Base-by-base conservation (phyloP, 177 flowering plant genomes). In the Tripterygium wilfordii region DNA sequence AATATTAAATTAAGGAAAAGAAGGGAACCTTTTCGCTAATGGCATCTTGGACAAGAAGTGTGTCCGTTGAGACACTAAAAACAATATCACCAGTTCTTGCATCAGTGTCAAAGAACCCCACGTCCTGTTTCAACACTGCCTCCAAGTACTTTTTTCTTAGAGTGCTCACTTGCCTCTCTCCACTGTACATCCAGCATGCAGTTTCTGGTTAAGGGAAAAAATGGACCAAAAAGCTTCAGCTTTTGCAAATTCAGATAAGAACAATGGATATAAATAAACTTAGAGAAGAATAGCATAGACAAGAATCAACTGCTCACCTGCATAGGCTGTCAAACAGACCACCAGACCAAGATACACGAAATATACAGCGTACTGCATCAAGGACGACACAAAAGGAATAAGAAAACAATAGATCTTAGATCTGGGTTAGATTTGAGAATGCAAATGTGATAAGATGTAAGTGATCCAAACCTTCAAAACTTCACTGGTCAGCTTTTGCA, bases 131-230 rank as follows among this genome's bases (percentile, higher is more conserved):
- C 68, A 94, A 56, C 27, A 83, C 95, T 2, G 97, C 88, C 56
- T 85, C 95, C 58, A 94, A 64, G 61, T 94, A 94, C 66, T 70
- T 78, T 78, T 74, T 87, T 64, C 99, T 85, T 51, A 90, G 36
- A 1, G 80, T 63, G 38, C 80, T 73, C 38, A 64, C 88, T 61
- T 94, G 99, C 56, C 99, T 79, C 58, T 92, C 99, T 32, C 99
- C 99, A n/a, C 83, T 71, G 58, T 80, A 83, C 99, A 92, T 92
- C 99, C 99, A 92, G 60, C 99, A 92, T 16, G 79, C 77, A 50
- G 89, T 82, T 64, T 92, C 97, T 92, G 77, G 5, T 10, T 25
- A 4, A 26, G 44, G 36, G 32, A 33, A 32, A 33, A n/a, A 45
- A n/a, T n/a, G n/a, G n/a, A n/a, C n/a, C 48, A 24, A 32, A 29